Base-by-base conservation (phyloP, 1,139 yeast species). In the Magnusiomyces tetraspermus region DNA sequence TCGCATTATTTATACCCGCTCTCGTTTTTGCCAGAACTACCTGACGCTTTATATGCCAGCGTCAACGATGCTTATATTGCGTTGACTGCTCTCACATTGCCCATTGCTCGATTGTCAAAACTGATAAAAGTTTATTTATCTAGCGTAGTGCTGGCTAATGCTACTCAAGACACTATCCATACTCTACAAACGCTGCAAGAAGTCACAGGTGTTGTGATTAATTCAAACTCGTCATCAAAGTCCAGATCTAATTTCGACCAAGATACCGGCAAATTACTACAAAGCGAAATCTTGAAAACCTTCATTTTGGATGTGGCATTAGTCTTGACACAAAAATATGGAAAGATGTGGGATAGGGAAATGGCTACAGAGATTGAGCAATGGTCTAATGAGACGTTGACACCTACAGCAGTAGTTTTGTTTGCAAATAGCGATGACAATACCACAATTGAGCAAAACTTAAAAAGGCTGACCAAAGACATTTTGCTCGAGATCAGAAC, bases 401-500 rank as follows among this genome's bases (percentile, higher is more conserved):
- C 41, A 24, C 49, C 55, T 2, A 22, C 19, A 10, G 40, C 40
- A 10, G 15, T 36, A 10, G 40, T 5, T 5, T 36, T 36, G 17
- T 36, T 36, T 36, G 17, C 40, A 13, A 17, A 36, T 10, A n/a
- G 5, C 17, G 40, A n/a, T 13, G 6, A 36, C 40, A n/a, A 17
- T 10, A 36, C 11, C 5, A n/a, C 15, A 10, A 36, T 36, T 36
- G 15, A 36, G 5, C 19, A n/a, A 17, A 46, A 40, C 13, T 51
- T 51, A 11, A 55, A 45, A 26, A 55, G 43, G 13, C 51, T 50
- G 10, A 38, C 49, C 24, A 43, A 55, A 22, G 42, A 51, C 33
- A 49, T 55, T 43, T 31, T 46, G 21, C 36, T 50, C 10, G 58
- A 59, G 5, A 52, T 69, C 43, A 60, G 96, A 54, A 79, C 78